phyloP scores from a whole-genome alignment of 163 green algal species.

The Coccomyxa subellipsoidea region DNA sequence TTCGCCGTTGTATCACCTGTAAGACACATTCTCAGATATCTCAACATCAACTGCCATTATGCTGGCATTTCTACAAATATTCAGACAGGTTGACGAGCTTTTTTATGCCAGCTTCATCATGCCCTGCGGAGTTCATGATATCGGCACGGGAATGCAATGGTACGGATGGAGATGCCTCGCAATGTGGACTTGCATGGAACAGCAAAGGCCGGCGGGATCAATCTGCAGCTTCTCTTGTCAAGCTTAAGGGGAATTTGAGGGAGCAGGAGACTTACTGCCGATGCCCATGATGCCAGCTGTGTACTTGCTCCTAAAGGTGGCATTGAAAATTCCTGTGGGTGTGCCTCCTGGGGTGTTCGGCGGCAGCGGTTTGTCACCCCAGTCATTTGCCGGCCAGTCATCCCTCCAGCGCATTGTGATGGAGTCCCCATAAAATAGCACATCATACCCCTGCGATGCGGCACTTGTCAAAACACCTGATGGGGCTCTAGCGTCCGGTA shows the following conservation, averaged over 20 bases:
- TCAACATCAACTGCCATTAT: neutral
- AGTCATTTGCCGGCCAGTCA: neutral
- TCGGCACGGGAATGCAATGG: neutral
- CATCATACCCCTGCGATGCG: slow-evolving; percentile 28
- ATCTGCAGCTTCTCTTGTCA: too few species aligned
- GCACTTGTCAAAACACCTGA: too few species aligned
- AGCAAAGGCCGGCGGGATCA: neutral
- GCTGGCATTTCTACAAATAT: too few species aligned
- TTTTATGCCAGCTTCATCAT: too few species aligned
- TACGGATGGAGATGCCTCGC: neutral
- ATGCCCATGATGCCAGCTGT: slow-evolving; percentile 3
- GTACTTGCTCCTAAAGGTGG: slow-evolving; percentile 16
- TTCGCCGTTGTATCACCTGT: slow-evolving; percentile 13
- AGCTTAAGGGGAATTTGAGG: too few species aligned
- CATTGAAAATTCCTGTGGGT: slow-evolving; percentile 12
- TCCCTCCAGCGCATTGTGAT: slow-evolving; percentile 25
- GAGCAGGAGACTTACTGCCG: neutral
- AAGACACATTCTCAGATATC: neutral
- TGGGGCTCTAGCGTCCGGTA: too few species aligned
- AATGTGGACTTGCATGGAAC: neutral
- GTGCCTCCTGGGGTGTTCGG: neutral
- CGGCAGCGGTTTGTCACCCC: neutral
- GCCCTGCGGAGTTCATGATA: neutral
- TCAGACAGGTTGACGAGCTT: too few species aligned
- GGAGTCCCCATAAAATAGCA: slow-evolving; percentile 44